Percentiles rank a stretch among this genome's conserved stretches.
These are phyloP conservation scores for Leishmania major DNA, from an alignment of 208 protist species.

Conservation along the genomic window DNA sequence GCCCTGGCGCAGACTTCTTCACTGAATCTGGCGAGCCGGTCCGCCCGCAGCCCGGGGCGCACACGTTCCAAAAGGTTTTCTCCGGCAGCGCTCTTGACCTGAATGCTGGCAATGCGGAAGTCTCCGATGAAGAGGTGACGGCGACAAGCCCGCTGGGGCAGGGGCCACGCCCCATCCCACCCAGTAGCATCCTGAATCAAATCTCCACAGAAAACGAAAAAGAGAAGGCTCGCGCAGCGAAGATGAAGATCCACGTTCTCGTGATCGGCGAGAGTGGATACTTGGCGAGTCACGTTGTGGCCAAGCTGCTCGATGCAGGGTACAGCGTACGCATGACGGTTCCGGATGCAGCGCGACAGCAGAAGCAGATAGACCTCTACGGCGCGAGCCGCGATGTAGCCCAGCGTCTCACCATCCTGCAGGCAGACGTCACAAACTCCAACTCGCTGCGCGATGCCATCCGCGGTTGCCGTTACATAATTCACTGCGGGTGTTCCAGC, in stretches of 20 bases:
- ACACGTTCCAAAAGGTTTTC: slow-evolving; percentile 90
- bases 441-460: slow-evolving; percentile 76
- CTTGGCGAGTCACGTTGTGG: slow-evolving; percentile 83
- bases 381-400: slow-evolving; percentile 48
- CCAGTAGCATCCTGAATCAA: slow-evolving; percentile 84
- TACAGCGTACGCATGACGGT: slow-evolving; percentile 88
- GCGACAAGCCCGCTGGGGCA: slow-evolving; percentile 15
- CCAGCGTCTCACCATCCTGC: slow-evolving; percentile 66
- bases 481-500: slow-evolving; percentile 84
- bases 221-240: slow-evolving; percentile 63
- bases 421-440: slow-evolving; percentile 80
- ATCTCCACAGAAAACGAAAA: slow-evolving; percentile 78
- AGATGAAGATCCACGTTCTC: slow-evolving; percentile 85
- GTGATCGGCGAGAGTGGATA: slow-evolving; percentile 89
- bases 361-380: slow-evolving; percentile 81
- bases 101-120: slow-evolving; percentile 73
- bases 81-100: slow-evolving; percentile 89
- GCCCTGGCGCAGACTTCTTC: slow-evolving; percentile 88
- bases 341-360: slow-evolving; percentile 46
- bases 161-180: slow-evolving; percentile 36
- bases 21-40: slow-evolving; percentile 85
- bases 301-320: slow-evolving; percentile 81
- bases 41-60: slow-evolving; percentile 71
- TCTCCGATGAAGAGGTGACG: slow-evolving; percentile 63
- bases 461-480: slow-evolving; percentile 83